Percentiles rank a stretch among this genome's conserved stretches.
Conservation (phyloP, 108 stramenopile genomes). For the Fragilaria radians region DNA sequence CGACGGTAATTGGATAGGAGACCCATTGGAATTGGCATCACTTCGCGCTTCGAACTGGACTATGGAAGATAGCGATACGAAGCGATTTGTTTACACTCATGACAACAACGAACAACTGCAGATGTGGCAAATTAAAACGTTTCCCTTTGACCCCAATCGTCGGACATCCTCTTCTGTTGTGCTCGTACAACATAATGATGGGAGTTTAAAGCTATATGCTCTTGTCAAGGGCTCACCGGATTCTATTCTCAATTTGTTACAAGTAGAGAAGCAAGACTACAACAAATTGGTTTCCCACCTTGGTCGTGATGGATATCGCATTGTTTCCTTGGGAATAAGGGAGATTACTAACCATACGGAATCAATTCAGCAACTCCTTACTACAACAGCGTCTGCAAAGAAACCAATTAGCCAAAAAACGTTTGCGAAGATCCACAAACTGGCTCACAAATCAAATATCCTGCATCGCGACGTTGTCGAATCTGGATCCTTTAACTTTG, state of each 20-base stretch:
- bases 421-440: too few relatives aligned
- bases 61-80: conserved; percentile 2
- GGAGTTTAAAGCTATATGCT: conserved; percentile 19
- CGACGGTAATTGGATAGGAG: conserved; percentile 34
- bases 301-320: conserved; percentile 36
- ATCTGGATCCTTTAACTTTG: conserved; percentile 13
- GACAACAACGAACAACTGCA: conserved; percentile 6
- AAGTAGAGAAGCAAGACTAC: conserved; percentile 2
- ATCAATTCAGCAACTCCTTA: conserved; percentile 20
- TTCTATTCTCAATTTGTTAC: conserved; percentile 15
- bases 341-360: conserved; percentile 26
- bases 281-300: conserved; percentile 16
- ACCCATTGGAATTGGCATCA: conserved; percentile 58
- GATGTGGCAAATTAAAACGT: conserved; percentile 56
- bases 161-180: conserved; percentile 50
- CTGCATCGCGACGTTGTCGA: conserved; percentile 1
- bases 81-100: conserved; percentile 4
- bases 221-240: conserved; percentile 53
- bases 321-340: conserved; percentile 36
- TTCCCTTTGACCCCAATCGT: conserved; percentile 52
- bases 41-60: conserved; percentile 47
- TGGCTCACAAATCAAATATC: too few relatives aligned
- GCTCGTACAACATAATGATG: conserved; percentile 23
- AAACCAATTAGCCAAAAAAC: background rate
- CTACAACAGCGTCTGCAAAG: conserved; percentile 25